A percentile compares a stretch with the other conserved stretches of the same genome.
These are phyloP conservation scores for Rhododendron williamsianum DNA, from an alignment of 148 eudicot genomes.

Conservation along the genomic window DNA sequence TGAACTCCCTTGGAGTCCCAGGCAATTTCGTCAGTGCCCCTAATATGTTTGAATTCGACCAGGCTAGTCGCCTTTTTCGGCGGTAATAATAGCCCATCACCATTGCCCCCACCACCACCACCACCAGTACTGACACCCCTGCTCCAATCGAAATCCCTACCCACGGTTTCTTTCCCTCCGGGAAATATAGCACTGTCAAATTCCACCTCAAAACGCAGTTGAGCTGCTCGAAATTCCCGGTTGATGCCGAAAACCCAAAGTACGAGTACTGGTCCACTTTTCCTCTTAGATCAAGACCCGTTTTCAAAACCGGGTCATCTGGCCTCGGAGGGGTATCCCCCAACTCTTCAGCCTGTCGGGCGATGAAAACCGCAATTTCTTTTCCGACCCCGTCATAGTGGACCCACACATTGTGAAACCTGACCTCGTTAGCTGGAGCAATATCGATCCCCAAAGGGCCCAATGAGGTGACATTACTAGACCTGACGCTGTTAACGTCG, in stretches of 20 bases:
- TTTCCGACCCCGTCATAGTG: slow-evolving; percentile 48
- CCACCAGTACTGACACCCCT: slow-evolving; percentile 18
- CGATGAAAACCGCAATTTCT: slow-evolving; percentile 45
- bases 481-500: slow-evolving; percentile 45
- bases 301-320: slow-evolving; percentile 47
- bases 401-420: slow-evolving; percentile 68
- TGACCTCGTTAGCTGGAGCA: slow-evolving; percentile 24
- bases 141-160: slow-evolving; percentile 12
- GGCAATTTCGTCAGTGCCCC: slow-evolving; percentile 68
- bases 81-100: slow-evolving; percentile 10
- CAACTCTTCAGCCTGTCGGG: not conserved
- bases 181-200: slow-evolving; percentile 44
- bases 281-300: slow-evolving; percentile 36
- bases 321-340: slow-evolving; percentile 37
- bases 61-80: slow-evolving; percentile 13
- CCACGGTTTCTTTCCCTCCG: not conserved
- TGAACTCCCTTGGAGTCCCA: slow-evolving; percentile 68
- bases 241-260: slow-evolving; percentile 80
- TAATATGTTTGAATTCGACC: slow-evolving; percentile 36
- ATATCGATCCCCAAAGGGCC: slow-evolving; percentile 33
- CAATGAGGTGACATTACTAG: slow-evolving; percentile 27
- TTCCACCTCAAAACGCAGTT: slow-evolving; percentile 84
- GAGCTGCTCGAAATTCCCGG: slow-evolving; percentile 46
- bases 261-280: slow-evolving; percentile 46
- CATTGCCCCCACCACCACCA: slow-evolving; percentile 19